Evolutionary conservation across 1,284 basidiomycete species (phyloP), one percentile per base, ranked within the genome.

Genomic region (Anthracocystis walkeri): DNA sequence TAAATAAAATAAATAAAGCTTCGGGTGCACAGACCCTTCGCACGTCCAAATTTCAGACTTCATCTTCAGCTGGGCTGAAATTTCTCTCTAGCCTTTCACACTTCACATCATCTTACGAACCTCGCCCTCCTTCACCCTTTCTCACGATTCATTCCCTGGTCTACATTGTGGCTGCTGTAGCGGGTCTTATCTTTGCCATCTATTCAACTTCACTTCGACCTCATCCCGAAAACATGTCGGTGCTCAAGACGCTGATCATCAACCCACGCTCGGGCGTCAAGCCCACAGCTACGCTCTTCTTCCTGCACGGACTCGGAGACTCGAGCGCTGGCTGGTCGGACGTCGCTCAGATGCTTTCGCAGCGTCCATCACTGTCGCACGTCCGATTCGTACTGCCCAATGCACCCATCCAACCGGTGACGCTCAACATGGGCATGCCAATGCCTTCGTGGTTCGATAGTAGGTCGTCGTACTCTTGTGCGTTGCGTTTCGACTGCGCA

Each of bases 391-490:
- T 85, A 25, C 75, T 85, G 54, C 83, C 83, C 33, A 82, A 82
- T n/a, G 80, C 83, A 7, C 83, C 83, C 38, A 66, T 82, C 25
- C 81, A 81, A 73, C 82, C 83, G 4, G 82, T 85, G 11, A 75
- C 82, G 41, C 65, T 85, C 29, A 85, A 85, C 53, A 80, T 82
- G 75, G 82, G 82, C 49, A 82, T 83, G 82, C 68, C 67, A 46
- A 85, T 85, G 83, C 81, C 82, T 8, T 77, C 76, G 7, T 85
- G 83, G 83, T 84, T 84, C 61, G 83, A 84, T 60, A 79, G 80
- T 82, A 78, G 71, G 79, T 81, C 71, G 50, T 72, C 72, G 23
- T 69, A 73, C 44, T 76, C 73, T 57, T 76, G 71, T 74, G 75
- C 65, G 71, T 68, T 58, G 56, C 74, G 60, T 41, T 38, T 20